phyloP scores from a whole-genome alignment of 805 yeast genomes.

The Ogataea philodendri region DNA sequence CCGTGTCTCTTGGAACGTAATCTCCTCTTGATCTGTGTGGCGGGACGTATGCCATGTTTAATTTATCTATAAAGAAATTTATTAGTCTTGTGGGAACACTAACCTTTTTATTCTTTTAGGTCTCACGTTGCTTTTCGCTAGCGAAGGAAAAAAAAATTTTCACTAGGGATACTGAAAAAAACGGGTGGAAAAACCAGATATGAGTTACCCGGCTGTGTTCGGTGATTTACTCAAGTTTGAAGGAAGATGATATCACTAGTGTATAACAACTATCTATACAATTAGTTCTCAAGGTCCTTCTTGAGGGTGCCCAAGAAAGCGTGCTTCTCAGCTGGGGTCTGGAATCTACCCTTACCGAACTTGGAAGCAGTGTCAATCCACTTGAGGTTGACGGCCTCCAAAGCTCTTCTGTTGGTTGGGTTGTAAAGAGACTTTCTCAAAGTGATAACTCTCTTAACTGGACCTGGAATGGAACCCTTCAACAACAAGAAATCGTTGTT shows the following conservation, averaged over 20 bases:
- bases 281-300: conserved; percentile 70
- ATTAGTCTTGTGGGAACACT: conserved; percentile 12
- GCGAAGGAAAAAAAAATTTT: conserved; percentile 10
- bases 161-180: no score
- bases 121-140: conserved; percentile 13
- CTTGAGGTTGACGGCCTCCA: conserved; percentile 94
- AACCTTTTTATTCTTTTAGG: conserved; percentile 11
- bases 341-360: conserved; percentile 99
- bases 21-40: conserved; percentile 44
- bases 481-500: conserved; percentile 96
- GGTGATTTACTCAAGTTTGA: no score
- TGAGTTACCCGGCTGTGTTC: conserved; percentile 13
- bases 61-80: conserved; percentile 13
- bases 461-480: conserved; percentile 99
- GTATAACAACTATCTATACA: conserved; percentile 7
- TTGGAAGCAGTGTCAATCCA: conserved; percentile 99
- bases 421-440: conserved; percentile 97
- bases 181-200: conserved; percentile 4
- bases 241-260: no score
- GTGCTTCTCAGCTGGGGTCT: conserved; percentile 99
- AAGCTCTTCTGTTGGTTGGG: conserved; percentile 96
- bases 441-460: conserved; percentile 98
- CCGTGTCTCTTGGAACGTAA: conserved; percentile 16
- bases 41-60: conserved; percentile 43
- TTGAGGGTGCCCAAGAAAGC: conserved; percentile 99